A percentile compares a stretch with the other conserved stretches of the same genome.
Evolutionary conservation across 371 early-diverging fungal species (phyloP).

Genomic region (Amoeboaphelidium protococcarum): DNA sequence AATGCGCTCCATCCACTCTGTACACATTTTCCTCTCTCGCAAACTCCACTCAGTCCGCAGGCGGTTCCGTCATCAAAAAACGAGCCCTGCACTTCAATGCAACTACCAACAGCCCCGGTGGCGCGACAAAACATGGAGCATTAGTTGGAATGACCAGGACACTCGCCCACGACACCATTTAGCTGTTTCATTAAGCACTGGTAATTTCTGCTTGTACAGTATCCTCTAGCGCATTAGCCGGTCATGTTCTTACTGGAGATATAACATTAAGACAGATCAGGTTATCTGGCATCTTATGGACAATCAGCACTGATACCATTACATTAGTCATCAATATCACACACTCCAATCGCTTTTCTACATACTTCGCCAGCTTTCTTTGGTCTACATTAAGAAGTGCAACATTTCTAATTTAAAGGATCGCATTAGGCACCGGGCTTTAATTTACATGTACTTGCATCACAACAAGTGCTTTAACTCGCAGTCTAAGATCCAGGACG

Average conservation of each 20-base stretch:
- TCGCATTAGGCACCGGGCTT: constrained; percentile 43
- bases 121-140: constrained; percentile 12
- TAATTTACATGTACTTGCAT: constrained; percentile 39
- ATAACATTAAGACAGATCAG: constrained; percentile 24
- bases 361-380: constrained; percentile 32
- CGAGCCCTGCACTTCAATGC: neutral
- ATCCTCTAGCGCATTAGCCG: constrained; percentile 55
- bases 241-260: constrained; percentile 4
- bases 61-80: neutral
- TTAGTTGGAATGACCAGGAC: constrained; percentile 7
- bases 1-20: neutral
- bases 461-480: neutral
- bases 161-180: constrained; percentile 5
- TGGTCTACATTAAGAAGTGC: constrained; percentile 48
- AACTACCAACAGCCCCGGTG: neutral
- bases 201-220: constrained; percentile 57
- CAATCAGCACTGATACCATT: constrained; percentile 40
- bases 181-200: constrained; percentile 27
- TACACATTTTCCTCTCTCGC: neutral
- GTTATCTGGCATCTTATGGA: constrained; percentile 38
- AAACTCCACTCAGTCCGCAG: neutral
- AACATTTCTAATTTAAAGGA: constrained; percentile 41
- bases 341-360: constrained; percentile 37
- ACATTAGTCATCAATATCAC: constrained; percentile 58
- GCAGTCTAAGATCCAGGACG: constrained; percentile 18